Evolutionary conservation across 2,329 filamentous ascomycete species (phyloP).

Genomic region (Hymenotorrendiella dingleyae): DNA sequence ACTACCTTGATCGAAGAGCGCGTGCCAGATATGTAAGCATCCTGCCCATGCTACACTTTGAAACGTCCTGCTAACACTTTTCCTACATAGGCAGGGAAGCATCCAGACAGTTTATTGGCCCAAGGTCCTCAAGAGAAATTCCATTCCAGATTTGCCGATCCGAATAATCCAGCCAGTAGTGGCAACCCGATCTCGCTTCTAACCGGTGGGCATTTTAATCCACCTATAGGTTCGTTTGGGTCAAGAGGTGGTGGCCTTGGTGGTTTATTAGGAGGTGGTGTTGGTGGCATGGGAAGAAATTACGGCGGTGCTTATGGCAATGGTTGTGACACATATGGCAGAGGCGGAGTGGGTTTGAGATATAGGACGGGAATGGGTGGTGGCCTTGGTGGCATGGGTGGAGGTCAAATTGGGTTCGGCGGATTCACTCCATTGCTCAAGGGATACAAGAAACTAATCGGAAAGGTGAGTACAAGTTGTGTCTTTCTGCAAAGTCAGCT

Average conservation of each 20-base stretch:
- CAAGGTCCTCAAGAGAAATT: constrained; percentile 40
- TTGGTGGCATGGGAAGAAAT: no score
- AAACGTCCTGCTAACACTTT: no score
- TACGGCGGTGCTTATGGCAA: no score
- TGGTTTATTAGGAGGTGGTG: no score
- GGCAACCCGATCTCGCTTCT: constrained; percentile 41
- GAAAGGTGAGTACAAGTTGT: constrained; percentile 22
- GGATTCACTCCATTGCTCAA: no score
- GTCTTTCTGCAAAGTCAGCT: neutral
- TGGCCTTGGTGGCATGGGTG: no score
- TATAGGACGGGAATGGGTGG: constrained; percentile 5
- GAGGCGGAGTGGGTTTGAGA: no score
- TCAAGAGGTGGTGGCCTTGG: no score
- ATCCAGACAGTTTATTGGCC: constrained; percentile 30
- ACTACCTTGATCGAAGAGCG: constrained; percentile 23
- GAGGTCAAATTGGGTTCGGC: no score
- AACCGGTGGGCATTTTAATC: constrained; percentile 40
- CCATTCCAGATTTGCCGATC: constrained; percentile 45
- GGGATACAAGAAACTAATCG: constrained; percentile 28
- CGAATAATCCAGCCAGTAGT: constrained; percentile 44
- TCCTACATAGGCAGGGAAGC: constrained; percentile 40
- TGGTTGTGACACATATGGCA: constrained; percentile 11
- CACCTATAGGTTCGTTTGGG: no score
- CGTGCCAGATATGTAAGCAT: constrained; percentile 24
- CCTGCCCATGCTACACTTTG: no score